Conservation (phyloP, 192 early-diverging fungal species). For the Rhizophagus prolifer region DNA sequence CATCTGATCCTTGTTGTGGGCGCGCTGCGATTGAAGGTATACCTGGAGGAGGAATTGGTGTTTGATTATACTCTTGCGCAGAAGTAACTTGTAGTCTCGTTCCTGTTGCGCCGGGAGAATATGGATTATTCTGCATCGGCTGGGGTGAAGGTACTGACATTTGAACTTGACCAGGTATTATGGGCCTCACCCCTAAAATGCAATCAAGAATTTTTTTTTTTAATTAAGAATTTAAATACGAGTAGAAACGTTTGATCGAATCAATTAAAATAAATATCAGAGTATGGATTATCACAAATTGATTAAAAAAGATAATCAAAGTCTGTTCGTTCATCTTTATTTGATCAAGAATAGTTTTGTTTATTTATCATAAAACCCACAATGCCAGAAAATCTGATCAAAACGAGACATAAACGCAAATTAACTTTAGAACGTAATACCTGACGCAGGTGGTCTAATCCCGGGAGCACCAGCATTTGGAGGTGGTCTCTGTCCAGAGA, state of each 20-base stretch:
- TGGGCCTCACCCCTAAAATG: neutral
- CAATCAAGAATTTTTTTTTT: neutral
- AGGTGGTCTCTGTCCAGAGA: constrained; percentile 31
- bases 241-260: neutral
- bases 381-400: constrained; percentile 27
- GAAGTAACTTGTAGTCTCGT: neutral
- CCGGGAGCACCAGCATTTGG: constrained; percentile 23
- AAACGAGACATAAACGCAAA: constrained; percentile 1
- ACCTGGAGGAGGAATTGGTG: neutral
- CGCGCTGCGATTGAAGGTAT: neutral
- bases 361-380: neutral
- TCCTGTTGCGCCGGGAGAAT: constrained; percentile 30
- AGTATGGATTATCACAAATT: neutral
- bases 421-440: constrained; percentile 36
- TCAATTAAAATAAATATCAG: neutral
- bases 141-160: neutral
- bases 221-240: neutral
- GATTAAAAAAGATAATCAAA: neutral
- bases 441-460: constrained; percentile 35
- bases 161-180: neutral
- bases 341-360: too few species aligned
- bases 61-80: neutral
- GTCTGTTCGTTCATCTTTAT: too few species aligned
- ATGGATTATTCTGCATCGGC: neutral
- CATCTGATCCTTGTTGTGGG: neutral